These are phyloP conservation scores for Pseudogymnoascus verrucosus DNA, from an alignment of 2,329 filamentous ascomycete genomes.

Conservation along the genomic window DNA sequence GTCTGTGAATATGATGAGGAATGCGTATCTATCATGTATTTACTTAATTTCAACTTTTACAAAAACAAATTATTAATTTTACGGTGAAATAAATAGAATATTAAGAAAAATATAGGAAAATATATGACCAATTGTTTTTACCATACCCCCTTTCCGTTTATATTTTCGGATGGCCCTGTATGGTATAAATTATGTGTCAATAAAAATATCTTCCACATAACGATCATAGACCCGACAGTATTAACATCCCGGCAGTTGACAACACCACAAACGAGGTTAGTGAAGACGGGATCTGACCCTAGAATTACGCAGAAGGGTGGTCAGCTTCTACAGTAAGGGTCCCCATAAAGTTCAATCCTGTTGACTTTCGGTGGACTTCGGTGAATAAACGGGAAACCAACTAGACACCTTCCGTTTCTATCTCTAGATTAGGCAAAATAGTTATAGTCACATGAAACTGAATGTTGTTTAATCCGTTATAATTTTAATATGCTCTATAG, in stretches of 20 bases:
- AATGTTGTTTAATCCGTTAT: background rate
- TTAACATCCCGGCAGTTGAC: background rate
- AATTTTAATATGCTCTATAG: background rate
- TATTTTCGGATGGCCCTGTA: too few species aligned
- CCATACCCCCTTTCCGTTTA: too few species aligned
- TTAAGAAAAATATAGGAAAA: too few species aligned
- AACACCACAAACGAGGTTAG: background rate
- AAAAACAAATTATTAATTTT: too few species aligned
- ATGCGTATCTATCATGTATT: too few species aligned
- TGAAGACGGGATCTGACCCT: background rate
- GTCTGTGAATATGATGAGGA: too few species aligned
- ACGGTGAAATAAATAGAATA: too few species aligned
- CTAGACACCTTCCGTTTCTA: background rate
- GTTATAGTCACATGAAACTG: background rate
- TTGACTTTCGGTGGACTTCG: background rate
- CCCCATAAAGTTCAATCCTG: background rate
- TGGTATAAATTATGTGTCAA: too few species aligned
- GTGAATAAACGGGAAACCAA: background rate
- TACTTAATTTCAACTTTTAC: too few species aligned
- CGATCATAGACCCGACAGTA: too few species aligned
- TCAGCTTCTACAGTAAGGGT: background rate
- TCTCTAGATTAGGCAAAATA: background rate
- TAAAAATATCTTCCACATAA: too few species aligned
- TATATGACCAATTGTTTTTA: too few species aligned
- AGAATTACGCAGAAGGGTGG: background rate